Evolutionary conservation across 345 rosid genomes (phyloP).

Genomic region (Psidium guajava): DNA sequence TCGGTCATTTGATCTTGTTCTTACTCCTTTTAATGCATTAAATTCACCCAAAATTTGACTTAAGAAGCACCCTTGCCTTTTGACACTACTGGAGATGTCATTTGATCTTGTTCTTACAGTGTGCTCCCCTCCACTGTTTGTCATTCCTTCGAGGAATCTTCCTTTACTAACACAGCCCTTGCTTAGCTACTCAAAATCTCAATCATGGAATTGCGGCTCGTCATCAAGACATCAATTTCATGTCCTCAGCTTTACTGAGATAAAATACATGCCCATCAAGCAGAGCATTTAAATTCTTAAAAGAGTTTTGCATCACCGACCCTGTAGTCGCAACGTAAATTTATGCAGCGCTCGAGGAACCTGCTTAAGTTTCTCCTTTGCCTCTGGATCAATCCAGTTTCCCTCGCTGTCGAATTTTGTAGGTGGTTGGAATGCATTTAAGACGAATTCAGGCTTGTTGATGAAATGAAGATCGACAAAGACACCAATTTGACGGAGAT

Average conservation of each 20-base stretch:
- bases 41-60: background rate
- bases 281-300: background rate
- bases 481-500: slow-evolving; percentile 78
- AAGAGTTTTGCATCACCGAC: slow-evolving; percentile 10
- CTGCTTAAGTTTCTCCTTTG: slow-evolving; percentile 30
- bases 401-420: slow-evolving; percentile 62
- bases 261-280: background rate
- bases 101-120: no score
- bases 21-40: background rate
- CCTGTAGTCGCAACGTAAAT: slow-evolving; percentile 40
- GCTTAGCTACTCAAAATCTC: background rate
- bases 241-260: background rate
- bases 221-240: background rate
- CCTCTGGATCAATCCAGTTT: slow-evolving; percentile 38
- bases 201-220: background rate
- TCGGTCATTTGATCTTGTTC: background rate
- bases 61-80: background rate
- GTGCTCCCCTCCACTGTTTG: background rate
- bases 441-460: slow-evolving; percentile 67
- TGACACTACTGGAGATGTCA: background rate
- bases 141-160: background rate
- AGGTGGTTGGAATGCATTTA: slow-evolving; percentile 60
- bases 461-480: slow-evolving; percentile 75
- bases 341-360: slow-evolving; percentile 47
- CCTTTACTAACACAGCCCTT: background rate